phyloP scores from a whole-genome alignment of 768 basidiomycete species.

The Crepidotus variabilis region DNA sequence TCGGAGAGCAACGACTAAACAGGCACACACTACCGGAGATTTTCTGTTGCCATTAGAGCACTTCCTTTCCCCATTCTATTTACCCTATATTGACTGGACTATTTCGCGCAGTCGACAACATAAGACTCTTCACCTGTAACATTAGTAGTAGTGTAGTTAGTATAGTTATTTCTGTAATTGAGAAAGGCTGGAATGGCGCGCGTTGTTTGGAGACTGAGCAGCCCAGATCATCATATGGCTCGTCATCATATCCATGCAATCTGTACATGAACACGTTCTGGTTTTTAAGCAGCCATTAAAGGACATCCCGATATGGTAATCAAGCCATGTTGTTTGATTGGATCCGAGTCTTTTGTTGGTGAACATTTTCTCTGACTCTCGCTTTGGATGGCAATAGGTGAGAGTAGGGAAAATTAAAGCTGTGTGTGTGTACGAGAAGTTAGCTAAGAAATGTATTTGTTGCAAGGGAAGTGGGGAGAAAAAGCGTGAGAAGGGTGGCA shows the following conservation, averaged over 20 bases:
- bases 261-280: background rate
- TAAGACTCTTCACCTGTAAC: background rate
- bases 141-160: background rate
- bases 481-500: conserved; percentile 24
- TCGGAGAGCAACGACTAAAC: background rate
- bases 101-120: background rate
- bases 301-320: background rate
- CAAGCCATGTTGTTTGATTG: background rate
- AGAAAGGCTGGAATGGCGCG: background rate
- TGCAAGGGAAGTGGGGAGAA: conserved; percentile 12
- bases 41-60: background rate
- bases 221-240: background rate
- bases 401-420: background rate
- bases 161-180: background rate
- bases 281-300: background rate
- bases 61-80: background rate
- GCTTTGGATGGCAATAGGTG: background rate
- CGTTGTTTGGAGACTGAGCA: background rate
- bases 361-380: background rate
- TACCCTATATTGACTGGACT: background rate
- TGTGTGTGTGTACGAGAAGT: background rate
- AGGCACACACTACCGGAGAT: background rate
- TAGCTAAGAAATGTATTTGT: background rate
- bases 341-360: background rate
- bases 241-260: background rate